Percentiles rank a stretch among this genome's conserved stretches.
Conservation (phyloP, 176 grass and related monocot genomes). For the Triticum timopheevii region DNA sequence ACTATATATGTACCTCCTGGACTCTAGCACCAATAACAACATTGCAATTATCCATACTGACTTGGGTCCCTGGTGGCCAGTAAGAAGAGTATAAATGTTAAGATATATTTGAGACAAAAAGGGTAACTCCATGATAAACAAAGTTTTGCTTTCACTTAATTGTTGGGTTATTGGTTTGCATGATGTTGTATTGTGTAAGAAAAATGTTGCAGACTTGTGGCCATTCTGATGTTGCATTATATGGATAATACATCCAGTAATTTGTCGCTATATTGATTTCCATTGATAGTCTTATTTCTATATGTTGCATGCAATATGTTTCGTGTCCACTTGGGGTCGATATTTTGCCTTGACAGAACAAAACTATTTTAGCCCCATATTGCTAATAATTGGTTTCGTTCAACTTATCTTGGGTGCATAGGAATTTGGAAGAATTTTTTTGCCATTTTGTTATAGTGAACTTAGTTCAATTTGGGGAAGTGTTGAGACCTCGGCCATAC, state of each 20-base stretch:
- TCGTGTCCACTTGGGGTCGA: neutral
- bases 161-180: neutral
- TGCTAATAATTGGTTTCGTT: neutral
- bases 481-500: too few relatives aligned
- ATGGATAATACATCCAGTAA: neutral
- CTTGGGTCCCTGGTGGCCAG: neutral
- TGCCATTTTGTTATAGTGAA: neutral
- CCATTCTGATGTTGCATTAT: neutral
- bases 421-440: neutral
- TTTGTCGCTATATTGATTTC: neutral
- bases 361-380: neutral
- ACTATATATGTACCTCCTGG: conserved; percentile 8
- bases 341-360: neutral
- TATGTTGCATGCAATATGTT: neutral
- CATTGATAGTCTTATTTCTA: neutral
- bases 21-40: neutral
- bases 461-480: too few relatives aligned
- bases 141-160: neutral
- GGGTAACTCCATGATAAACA: neutral
- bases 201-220: neutral
- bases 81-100: neutral
- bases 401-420: neutral
- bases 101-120: neutral
- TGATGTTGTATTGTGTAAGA: neutral
- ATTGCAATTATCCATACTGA: neutral